Base-by-base conservation (phyloP, 163 green algal genomes). In the Scenedesmus sp. region DNA sequence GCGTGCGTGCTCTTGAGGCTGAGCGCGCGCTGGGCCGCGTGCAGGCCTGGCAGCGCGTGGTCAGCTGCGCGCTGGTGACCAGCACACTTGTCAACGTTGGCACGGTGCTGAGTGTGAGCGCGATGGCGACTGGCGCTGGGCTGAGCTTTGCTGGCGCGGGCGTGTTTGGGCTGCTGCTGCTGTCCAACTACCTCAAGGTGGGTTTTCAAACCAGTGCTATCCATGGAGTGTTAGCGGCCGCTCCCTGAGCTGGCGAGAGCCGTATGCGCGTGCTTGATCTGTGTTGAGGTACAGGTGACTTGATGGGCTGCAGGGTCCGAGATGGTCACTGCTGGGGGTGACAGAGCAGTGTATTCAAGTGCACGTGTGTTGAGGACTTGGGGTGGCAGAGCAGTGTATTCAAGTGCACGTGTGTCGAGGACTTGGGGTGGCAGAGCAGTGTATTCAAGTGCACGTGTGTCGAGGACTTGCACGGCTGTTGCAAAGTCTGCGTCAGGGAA, bases 1-100 rank as follows among this genome's bases (percentile, higher is more conserved):
- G 98, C 20, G 98, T 99, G 84, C 94, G 98, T 2, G 97, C 98
- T n/a, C 93, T 99, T 59, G 98, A 99, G 91, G 94, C 97, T 18
- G 98, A 99, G 96, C 96, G 98, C 7, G 97, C 97, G 5, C 93
- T 99, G 13, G 94, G 92, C 20, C 94, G 98, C 2, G 97, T 99
- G 26, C 93, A 98, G 93, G 93, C 90, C 16, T 97, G 96, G 97
- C 98, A 99, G 94, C 95, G 95, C 2, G 94, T 98, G 1, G 97
- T 98, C 60, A 92, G 94, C 18, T 94, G 95, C 8, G 96, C 96
- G 9, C 91, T 99, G 12, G 94, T 95, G 7, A 97, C 98, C 7
- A 97, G 94, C 23, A 97, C 94, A 82, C 94, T 99, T 59, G 95
- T 99, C 64, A 99, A 99, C 92, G 93, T 99, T 62, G 98, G 97